Base-by-base conservation (phyloP, 2,329 filamentous ascomycete genomes). In the Monilinia fructicola region DNA sequence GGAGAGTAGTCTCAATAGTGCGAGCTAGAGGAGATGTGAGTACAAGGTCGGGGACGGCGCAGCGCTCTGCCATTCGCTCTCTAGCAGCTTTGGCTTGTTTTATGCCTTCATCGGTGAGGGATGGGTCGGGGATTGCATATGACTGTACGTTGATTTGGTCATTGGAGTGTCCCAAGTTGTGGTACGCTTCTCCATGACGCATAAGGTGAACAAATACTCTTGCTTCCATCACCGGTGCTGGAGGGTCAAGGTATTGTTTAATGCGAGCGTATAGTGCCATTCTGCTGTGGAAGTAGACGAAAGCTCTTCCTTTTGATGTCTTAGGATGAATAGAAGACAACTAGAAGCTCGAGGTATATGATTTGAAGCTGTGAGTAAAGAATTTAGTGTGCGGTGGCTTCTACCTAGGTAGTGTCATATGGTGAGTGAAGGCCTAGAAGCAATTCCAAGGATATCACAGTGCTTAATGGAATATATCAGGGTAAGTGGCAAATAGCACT, bases 161-260 rank as follows among this genome's bases (percentile, higher is more conserved):
- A 12, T n/a, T 1, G 5, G 6, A 1, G 16, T 64, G 53, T 26
- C 53, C 62, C 1, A 64, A 11, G 16, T 64, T 64, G 16, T 64
- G 62, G 28, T 64, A 58, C 14, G 54, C 62, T 5, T 64, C 53
- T 10, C 62, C 62, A 48, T 64, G 62, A 14, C 62, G 62, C 18
- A 64, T 48, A 7, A 64, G 42, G 7, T 64, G 62, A 2, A 64
- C 23, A n/a, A 59, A 40, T 2, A 40, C 9, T 11, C 21, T 59
- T 23, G 54, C 3, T 50, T 61, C n/a, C 5, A 2, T n/a, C 2
- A 12, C 16, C 9, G n/a, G 12, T 38, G n/a, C 4, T 26, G 9
- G 9, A 14, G n/a, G 31, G 5, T 4, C 9, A 6, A 61, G 21
- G 31, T 26, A 40, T 3, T 26, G 28, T 18, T 38, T 61, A 5